Percentiles rank a stretch among this genome's conserved stretches.
Conservation (phyloP, 352 stramenopile species). For the Halophytophthora batemanensis region DNA sequence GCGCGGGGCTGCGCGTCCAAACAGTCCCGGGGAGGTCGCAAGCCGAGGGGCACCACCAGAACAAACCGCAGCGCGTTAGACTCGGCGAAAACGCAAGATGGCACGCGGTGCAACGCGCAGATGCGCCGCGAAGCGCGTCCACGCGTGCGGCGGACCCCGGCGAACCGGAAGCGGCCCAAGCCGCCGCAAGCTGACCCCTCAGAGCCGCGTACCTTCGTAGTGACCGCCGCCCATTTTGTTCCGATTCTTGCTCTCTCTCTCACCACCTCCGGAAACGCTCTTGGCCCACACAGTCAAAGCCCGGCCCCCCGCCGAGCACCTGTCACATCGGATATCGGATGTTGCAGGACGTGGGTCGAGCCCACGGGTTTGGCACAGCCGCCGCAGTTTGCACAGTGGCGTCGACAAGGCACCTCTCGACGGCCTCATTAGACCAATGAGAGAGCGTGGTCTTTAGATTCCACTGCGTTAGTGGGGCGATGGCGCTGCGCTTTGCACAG, state of each 20-base stretch:
- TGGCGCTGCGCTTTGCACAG: too few relatives aligned
- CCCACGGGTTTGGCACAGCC: too few relatives aligned
- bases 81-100: too few relatives aligned
- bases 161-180: background rate
- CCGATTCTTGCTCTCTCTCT: slow-evolving; percentile 21
- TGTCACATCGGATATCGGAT: slow-evolving; percentile 4
- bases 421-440: too few relatives aligned
- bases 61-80: background rate
- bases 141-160: slow-evolving; percentile 1
- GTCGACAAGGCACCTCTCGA: too few relatives aligned
- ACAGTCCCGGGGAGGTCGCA: background rate
- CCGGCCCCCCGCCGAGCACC: slow-evolving; percentile 15
- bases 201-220: slow-evolving; percentile 55
- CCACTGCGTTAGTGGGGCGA: too few relatives aligned
- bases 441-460: too few relatives aligned
- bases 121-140: background rate
- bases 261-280: slow-evolving; percentile 39
- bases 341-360: background rate
- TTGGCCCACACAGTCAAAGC: slow-evolving; percentile 18
- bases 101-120: too few relatives aligned
- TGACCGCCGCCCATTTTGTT: slow-evolving; percentile 57
- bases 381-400: too few relatives aligned
- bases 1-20: slow-evolving; percentile 46
- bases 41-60: slow-evolving; percentile 4
- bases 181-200: background rate